Evolutionary conservation across 495 filamentous ascomycete species (phyloP), one percentile per base, ranked within the genome.

Genomic region (Durotheca rogersii): DNA sequence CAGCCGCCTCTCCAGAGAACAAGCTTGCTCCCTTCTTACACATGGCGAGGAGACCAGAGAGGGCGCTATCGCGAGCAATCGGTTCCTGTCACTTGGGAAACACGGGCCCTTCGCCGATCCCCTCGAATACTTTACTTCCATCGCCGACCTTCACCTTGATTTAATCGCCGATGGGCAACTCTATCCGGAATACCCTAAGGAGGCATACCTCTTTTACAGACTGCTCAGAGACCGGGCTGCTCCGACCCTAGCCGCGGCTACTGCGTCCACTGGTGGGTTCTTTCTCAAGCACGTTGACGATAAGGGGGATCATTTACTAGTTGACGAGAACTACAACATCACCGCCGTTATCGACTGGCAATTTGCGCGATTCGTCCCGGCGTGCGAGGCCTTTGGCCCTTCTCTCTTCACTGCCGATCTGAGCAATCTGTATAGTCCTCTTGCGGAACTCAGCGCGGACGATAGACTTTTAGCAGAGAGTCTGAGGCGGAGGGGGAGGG

Each of bases 371-470:
- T n/a, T n/a, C n/a, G n/a, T 49, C 47, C 44, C 36, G 7, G 15
- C 19, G n/a, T 29, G 33, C 35, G 56, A 60, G 32, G 56, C 56
- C 14, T 60, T 59, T 34, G 56, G 55, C 7, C 55, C 54, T 1
- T 59, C 56, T 12, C 42, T 68, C 10, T 39, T 68, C n/a, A 65
- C 65, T 25, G 65, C 65, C 43, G 65, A 69, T 12, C 59, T 69
- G 51, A 32, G 11, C 15, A 30, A 32, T 21, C 34, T 68, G 7
- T 66, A 63, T 33, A 36, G 50, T 39, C 58, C 49, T 6, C 15
- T 18, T 15, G 2, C 17, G 0, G 33, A 20, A 29, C 45, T 59
- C 2, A 59, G 52, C 20, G 23, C 27, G 10, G 39, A 53, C 9
- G 52, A 56, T 41, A 30, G 10, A 35, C 18, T 16, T 10, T 12